phyloP scores from a whole-genome alignment of 306 rosid genomes.

The Cucumis hystrix region DNA sequence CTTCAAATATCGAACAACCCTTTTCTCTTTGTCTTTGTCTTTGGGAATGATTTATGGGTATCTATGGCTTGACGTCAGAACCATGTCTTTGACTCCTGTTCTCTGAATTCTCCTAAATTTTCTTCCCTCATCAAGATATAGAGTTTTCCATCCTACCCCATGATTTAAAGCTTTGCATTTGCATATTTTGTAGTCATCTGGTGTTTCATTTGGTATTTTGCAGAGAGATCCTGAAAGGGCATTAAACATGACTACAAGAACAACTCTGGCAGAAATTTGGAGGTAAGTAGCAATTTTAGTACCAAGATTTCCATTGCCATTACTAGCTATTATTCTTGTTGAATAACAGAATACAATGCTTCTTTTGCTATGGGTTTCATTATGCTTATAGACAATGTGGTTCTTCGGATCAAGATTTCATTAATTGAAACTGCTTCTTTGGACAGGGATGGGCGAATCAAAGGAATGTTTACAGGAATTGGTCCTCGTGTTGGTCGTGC shows the following conservation, averaged over 20 bases:
- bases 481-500: conserved; percentile 77
- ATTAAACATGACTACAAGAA: conserved; percentile 71
- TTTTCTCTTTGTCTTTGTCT: not conserved
- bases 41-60: not conserved
- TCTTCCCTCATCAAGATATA: not conserved
- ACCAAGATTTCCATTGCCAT: not conserved
- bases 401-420: not conserved
- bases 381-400: not conserved
- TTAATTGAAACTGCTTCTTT: not conserved
- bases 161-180: not conserved
- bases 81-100: not conserved
- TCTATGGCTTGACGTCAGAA: not conserved
- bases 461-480: conserved; percentile 73
- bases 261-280: conserved; percentile 75
- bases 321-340: not conserved
- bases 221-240: conserved; percentile 63
- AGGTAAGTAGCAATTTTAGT: conserved; percentile 23
- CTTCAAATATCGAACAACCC: not conserved
- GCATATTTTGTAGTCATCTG: not conserved
- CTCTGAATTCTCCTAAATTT: not conserved
- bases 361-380: not conserved
- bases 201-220: conserved; percentile 2
- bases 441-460: conserved; percentile 77
- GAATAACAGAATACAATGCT: not conserved
- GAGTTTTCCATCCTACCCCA: not conserved